Evolutionary conservation across 805 yeast species (phyloP).

Genomic region (Yarrowia osloensis): DNA sequence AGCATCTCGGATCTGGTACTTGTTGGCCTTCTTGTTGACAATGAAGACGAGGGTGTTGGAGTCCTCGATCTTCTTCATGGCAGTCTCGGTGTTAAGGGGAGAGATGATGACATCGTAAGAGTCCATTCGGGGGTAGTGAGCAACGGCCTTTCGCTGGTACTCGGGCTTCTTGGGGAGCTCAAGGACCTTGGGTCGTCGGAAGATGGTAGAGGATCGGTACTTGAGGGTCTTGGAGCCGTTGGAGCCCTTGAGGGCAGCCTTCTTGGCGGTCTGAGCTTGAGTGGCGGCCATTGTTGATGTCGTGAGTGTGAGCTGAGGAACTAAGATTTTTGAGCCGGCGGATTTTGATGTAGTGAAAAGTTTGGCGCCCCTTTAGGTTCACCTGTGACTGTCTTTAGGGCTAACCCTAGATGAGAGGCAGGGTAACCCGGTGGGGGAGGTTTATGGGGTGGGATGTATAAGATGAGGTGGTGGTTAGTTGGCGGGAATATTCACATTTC

Average conservation of each 20-base stretch:
- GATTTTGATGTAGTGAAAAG: constrained; percentile 28
- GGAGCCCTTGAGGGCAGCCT: constrained; percentile 97
- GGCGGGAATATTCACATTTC: background rate
- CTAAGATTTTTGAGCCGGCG: background rate
- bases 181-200: constrained; percentile 97
- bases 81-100: constrained; percentile 97
- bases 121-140: constrained; percentile 96
- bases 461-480: background rate
- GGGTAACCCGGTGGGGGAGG: background rate
- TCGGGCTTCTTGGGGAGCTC: constrained; percentile 91
- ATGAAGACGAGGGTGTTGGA: constrained; percentile 99
- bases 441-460: too few species aligned
- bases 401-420: constrained; percentile 2
- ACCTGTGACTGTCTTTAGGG: constrained; percentile 12
- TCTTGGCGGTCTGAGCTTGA: constrained; percentile 97
- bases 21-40: constrained; percentile 96
- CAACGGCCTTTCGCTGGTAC: constrained; percentile 93
- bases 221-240: constrained; percentile 86
- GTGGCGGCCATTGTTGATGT: constrained; percentile 43
- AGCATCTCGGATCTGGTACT: constrained; percentile 96
- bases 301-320: constrained; percentile 14
- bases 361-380: background rate
- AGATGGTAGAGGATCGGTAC: constrained; percentile 92
- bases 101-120: constrained; percentile 90
- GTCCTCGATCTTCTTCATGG: constrained; percentile 99